Percentiles rank a stretch among this genome's conserved stretches.
Conservation (phyloP, 345 rosid genomes). For the Citrus maxima region DNA sequence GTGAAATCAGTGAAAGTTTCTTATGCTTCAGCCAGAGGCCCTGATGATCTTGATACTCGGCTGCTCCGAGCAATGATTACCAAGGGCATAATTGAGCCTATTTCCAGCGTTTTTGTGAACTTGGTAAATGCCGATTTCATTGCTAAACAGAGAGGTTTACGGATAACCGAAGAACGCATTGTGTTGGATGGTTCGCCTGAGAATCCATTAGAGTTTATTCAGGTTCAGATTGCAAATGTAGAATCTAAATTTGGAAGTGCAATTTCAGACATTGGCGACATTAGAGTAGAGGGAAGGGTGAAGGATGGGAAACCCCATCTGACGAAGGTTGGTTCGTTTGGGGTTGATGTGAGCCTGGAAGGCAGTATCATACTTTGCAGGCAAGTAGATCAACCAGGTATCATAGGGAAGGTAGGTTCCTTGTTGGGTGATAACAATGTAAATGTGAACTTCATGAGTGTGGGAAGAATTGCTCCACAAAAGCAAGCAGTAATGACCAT, state of each 20-base stretch:
- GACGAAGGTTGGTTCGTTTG: constrained; percentile 59
- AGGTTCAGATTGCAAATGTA: constrained; percentile 61
- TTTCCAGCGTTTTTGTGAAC: constrained; percentile 59
- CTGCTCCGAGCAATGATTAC: constrained; percentile 69
- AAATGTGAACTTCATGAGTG: constrained; percentile 73
- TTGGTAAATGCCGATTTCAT: constrained; percentile 67
- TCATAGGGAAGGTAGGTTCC: constrained; percentile 62
- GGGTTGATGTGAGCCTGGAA: constrained; percentile 79
- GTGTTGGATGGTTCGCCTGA: constrained; percentile 55
- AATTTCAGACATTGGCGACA: constrained; percentile 52
- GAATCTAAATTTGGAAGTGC: constrained; percentile 73
- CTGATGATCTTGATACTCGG: constrained; percentile 73
- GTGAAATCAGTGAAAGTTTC: constrained; percentile 49
- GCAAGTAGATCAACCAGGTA: constrained; percentile 72
- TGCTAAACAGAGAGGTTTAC: constrained; percentile 65
- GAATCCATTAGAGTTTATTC: constrained; percentile 58
- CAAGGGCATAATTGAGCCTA: constrained; percentile 66
- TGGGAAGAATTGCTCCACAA: constrained; percentile 45
- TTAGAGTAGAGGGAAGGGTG: constrained; percentile 60
- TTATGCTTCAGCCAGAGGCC: constrained; percentile 61
- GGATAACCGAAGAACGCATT: constrained; percentile 48
- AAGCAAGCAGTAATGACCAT: constrained; percentile 75
- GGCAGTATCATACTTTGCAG: constrained; percentile 64
- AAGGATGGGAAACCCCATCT: constrained; percentile 66
- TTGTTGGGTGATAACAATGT: constrained; percentile 62